Evolutionary conservation across 345 rosid genomes (phyloP).

Genomic region (Dimocarpus longan): DNA sequence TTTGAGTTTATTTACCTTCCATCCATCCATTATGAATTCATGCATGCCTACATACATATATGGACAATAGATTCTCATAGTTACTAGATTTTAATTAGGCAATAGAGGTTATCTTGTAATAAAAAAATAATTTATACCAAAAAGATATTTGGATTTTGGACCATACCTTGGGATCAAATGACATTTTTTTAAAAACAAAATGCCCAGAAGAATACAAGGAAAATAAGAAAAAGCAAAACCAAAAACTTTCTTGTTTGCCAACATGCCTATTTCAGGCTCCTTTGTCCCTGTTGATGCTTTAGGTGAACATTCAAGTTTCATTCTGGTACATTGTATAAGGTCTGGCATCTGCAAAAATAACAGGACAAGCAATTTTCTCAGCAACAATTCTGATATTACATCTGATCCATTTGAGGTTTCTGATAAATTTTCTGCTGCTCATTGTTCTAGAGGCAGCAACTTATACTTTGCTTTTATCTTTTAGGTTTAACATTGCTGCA

Average conservation of each 20-base stretch:
- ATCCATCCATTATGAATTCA: not conserved
- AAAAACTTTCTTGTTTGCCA: not conserved
- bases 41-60: not conserved
- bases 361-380: not conserved
- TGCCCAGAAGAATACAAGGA: not conserved
- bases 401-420: not conserved
- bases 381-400: conserved; percentile 6
- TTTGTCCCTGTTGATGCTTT: conserved; percentile 14
- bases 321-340: conserved; percentile 6
- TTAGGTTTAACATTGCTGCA: conserved; percentile 93
- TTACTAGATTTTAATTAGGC: not conserved
- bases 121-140: not conserved
- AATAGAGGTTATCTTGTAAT: not conserved
- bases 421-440: conserved; percentile 2
- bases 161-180: not conserved
- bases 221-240: not conserved
- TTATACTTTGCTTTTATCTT: conserved; percentile 15
- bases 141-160: not conserved
- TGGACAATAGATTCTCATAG: not conserved
- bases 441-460: conserved; percentile 9
- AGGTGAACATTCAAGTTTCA: conserved; percentile 17
- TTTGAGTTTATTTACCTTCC: conserved; percentile 21
- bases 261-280: not conserved
- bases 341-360: not conserved
- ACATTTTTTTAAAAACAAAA: not conserved